Conservation (phyloP, 768 basidiomycete species). For the Mycena vitilis region DNA sequence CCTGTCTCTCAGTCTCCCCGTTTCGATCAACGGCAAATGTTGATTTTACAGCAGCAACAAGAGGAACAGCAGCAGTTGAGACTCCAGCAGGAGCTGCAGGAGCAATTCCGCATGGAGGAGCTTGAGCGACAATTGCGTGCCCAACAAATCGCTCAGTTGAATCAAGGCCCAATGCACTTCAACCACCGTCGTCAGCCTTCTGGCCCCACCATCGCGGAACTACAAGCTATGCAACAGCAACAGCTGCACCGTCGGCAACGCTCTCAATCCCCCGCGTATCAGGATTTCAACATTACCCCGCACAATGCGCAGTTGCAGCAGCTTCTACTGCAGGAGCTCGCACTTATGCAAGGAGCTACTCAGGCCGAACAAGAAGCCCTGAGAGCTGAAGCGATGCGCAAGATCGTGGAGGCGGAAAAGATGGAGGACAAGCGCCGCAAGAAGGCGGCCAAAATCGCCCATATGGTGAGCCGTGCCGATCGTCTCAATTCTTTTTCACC, state of each 20-base stretch:
- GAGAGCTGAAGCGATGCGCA: slow-evolving; percentile 82
- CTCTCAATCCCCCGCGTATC: slow-evolving; percentile 61
- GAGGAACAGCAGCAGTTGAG: slow-evolving; percentile 70
- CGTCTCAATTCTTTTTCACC: not conserved
- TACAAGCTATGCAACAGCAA: slow-evolving; percentile 60
- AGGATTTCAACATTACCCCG: slow-evolving; percentile 64
- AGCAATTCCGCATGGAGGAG: slow-evolving; percentile 74
- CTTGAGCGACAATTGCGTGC: slow-evolving; percentile 71
- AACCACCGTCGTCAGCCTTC: slow-evolving; percentile 57
- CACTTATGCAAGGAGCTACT: slow-evolving; percentile 70
- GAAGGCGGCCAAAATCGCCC: slow-evolving; percentile 87
- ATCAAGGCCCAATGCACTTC: slow-evolving; percentile 52
- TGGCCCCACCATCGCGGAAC: slow-evolving; percentile 59
- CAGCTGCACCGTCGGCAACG: slow-evolving; percentile 63
- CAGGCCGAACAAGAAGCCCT: slow-evolving; percentile 77
- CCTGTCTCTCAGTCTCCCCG: slow-evolving; percentile 83
- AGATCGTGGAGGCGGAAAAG: slow-evolving; percentile 91
- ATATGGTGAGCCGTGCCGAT: slow-evolving; percentile 72
- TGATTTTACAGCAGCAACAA: slow-evolving; percentile 77
- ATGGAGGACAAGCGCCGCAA: slow-evolving; percentile 87
- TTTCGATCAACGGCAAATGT: slow-evolving; percentile 78
- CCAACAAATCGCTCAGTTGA: slow-evolving; percentile 62
- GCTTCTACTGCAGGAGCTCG: slow-evolving; percentile 79
- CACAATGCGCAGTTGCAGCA: slow-evolving; percentile 82
- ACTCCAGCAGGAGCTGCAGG: slow-evolving; percentile 69